Conservation (phyloP, 495 filamentous ascomycete species). For the Chaetomium cochliodes region DNA sequence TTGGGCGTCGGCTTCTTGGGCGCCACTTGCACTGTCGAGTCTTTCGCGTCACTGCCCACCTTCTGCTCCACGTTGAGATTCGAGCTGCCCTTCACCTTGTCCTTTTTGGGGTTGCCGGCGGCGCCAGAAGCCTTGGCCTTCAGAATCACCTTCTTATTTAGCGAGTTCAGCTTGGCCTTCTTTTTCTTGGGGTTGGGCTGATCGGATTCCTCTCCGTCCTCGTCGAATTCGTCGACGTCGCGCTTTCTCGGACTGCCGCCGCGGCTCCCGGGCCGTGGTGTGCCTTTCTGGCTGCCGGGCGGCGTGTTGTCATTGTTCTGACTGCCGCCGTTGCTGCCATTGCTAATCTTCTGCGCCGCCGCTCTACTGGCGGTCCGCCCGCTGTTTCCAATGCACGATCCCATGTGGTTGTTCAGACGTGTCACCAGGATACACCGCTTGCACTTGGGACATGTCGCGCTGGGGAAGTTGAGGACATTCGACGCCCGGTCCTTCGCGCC, state of each 20-base stretch:
- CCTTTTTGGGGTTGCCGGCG: conserved; percentile 37
- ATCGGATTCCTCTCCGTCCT: conserved; percentile 52
- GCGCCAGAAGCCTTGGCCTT: conserved; percentile 45
- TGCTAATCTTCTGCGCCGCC: conserved; percentile 55
- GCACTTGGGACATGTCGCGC: conserved; percentile 54
- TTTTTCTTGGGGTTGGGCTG: conserved; percentile 54
- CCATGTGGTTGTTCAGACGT: conserved; percentile 70
- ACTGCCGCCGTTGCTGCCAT: conserved; percentile 47
- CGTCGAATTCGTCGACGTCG: conserved; percentile 49
- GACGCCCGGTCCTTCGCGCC: conserved; percentile 51
- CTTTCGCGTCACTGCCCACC: conserved; percentile 40
- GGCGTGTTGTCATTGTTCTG: conserved; percentile 54
- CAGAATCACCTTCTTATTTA: conserved; percentile 49
- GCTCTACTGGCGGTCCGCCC: conserved; percentile 65
- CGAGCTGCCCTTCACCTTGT: conserved; percentile 46
- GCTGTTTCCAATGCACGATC: conserved; percentile 74
- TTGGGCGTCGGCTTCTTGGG: conserved; percentile 43
- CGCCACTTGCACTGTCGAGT: conserved; percentile 44
- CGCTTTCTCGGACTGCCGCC: conserved; percentile 52
- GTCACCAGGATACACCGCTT: conserved; percentile 55
- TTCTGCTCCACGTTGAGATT: conserved; percentile 45
- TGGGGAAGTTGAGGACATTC: conserved; percentile 63
- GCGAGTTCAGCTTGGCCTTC: conserved; percentile 40
- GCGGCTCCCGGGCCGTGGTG: conserved; percentile 54
- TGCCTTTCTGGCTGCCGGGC: conserved; percentile 57